These are phyloP conservation scores for Pleurotus eryngii DNA, from an alignment of 768 basidiomycete genomes.

Conservation along the genomic window DNA sequence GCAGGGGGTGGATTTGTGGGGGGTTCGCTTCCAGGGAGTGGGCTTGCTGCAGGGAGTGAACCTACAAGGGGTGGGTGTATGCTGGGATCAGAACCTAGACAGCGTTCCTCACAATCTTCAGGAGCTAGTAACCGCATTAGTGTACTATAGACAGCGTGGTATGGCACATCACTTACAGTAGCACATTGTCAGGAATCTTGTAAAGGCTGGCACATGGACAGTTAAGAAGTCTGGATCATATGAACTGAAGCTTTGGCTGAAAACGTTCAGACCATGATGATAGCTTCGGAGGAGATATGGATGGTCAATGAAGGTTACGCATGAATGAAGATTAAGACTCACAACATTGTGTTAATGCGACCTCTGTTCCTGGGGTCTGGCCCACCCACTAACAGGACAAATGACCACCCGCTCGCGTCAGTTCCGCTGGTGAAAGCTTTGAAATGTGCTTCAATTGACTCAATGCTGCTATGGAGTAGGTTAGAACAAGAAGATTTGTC, in stretches of 20 bases:
- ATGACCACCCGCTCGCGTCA: background rate
- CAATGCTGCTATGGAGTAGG: background rate
- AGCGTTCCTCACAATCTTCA: background rate
- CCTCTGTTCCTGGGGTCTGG: slow-evolving; percentile 48
- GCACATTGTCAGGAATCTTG: background rate
- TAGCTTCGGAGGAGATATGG: background rate
- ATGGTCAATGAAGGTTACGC: background rate
- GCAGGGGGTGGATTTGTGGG: background rate
- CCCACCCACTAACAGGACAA: background rate
- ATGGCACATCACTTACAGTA: background rate
- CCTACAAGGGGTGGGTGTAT: background rate
- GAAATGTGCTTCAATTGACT: background rate
- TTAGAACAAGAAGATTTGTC: background rate
- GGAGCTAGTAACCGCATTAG: background rate
- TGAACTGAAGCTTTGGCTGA: background rate
- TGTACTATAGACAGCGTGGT: background rate
- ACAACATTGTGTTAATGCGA: slow-evolving; percentile 52
- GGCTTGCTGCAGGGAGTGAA: background rate
- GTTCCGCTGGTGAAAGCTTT: background rate
- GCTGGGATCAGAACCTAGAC: background rate
- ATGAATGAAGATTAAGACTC: background rate
- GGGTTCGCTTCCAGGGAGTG: background rate
- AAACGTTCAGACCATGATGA: background rate
- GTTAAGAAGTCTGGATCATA: background rate
- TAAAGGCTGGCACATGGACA: background rate